Conservation (phyloP, 2,329 filamentous ascomycete species). For the Sclerotinia spermophila region DNA sequence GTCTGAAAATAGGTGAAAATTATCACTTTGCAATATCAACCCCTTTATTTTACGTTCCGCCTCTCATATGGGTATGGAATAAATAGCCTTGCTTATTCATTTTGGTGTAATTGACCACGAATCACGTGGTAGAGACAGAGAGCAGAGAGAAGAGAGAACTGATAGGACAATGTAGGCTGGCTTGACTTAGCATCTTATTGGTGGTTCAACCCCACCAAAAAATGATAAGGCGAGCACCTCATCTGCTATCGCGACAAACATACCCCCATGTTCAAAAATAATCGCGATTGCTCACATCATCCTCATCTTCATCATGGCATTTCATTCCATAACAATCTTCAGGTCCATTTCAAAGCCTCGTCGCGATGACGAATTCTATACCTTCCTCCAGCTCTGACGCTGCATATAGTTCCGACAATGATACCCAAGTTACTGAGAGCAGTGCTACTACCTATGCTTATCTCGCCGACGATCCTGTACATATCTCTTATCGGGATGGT, state of each 20-base stretch:
- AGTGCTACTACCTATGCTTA: constrained; percentile 19
- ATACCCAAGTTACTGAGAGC: constrained; percentile 19
- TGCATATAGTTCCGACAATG: constrained; percentile 15
- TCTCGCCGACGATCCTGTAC: constrained; percentile 15
- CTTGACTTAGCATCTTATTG: not conserved
- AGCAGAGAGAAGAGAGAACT: not conserved
- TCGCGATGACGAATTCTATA: constrained; percentile 13
- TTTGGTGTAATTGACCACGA: not conserved
- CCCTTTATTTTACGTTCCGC: not conserved
- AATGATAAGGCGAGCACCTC: constrained; percentile 3
- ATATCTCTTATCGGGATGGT: constrained; percentile 24
- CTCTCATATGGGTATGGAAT: not conserved
- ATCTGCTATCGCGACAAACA: constrained; percentile 5
- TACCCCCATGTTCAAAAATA: constrained; percentile 1
- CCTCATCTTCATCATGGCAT: constrained; percentile 6
- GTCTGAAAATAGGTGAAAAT: not conserved
- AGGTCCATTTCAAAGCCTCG: not conserved
- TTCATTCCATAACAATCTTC: not conserved
- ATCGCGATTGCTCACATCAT: not conserved
- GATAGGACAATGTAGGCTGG: not conserved
- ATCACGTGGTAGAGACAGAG: not conserved
- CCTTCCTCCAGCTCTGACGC: constrained; percentile 19
- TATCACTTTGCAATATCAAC: not conserved
- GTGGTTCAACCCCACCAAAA: not conserved
- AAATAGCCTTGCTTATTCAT: not conserved